phyloP scores from a whole-genome alignment of 768 basidiomycete genomes.

The Neoboletus subvelutipes region DNA sequence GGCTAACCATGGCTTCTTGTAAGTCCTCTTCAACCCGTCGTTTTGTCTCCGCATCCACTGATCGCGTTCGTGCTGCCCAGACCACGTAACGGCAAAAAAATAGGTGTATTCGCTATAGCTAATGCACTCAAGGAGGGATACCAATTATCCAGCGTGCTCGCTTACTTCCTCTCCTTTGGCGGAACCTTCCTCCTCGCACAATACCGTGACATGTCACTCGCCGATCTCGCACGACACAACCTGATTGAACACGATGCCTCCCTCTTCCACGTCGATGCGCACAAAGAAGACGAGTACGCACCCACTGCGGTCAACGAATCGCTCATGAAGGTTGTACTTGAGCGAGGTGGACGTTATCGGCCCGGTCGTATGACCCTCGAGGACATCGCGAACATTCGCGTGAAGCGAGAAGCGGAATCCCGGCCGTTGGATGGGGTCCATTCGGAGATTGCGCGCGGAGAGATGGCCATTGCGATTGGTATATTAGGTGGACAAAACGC shows the following conservation, averaged over 20 bases:
- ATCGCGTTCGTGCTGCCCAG: slow-evolving; percentile 32
- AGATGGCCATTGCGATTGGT: slow-evolving; percentile 64
- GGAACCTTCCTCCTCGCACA: slow-evolving; percentile 44
- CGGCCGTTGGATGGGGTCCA: slow-evolving; percentile 45
- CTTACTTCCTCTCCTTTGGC: slow-evolving; percentile 48
- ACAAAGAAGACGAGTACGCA: slow-evolving; percentile 44
- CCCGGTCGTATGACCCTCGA: slow-evolving; percentile 32
- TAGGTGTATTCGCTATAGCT: slow-evolving; percentile 42
- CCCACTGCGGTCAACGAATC: slow-evolving; percentile 38
- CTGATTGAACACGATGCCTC: slow-evolving; percentile 60
- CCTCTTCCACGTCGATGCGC: slow-evolving; percentile 50
- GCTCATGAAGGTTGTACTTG: slow-evolving; percentile 40
- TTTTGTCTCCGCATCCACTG: background rate
- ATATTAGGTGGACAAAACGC: slow-evolving; percentile 40
- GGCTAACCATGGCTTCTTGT: slow-evolving; percentile 76
- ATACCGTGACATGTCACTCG: slow-evolving; percentile 35
- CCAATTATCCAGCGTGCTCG: slow-evolving; percentile 46
- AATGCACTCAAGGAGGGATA: slow-evolving; percentile 51
- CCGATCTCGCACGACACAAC: slow-evolving; percentile 48
- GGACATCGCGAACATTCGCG: slow-evolving; percentile 48
- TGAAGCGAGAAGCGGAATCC: slow-evolving; percentile 49
- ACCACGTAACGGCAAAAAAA: slow-evolving; percentile 50
- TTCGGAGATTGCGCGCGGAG: slow-evolving; percentile 63
- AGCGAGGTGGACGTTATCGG: slow-evolving; percentile 31
- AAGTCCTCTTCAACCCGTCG: slow-evolving; percentile 27